Evolutionary conservation across 1,284 basidiomycete genomes (phyloP).

Genomic region (Malassezia globosa): DNA sequence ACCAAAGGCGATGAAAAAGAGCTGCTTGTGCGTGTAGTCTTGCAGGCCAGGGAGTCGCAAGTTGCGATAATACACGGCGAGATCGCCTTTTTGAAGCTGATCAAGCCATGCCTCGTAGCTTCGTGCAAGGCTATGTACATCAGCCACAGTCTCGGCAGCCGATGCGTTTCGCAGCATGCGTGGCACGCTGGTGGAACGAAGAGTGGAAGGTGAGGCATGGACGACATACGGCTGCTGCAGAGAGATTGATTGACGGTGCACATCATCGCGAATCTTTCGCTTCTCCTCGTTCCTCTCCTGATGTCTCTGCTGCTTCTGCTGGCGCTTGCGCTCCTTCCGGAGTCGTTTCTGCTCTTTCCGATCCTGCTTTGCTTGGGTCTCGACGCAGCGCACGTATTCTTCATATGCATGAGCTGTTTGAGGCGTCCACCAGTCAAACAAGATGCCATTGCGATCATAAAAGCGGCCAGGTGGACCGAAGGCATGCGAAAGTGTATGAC

Average conservation of each 20-base stretch:
- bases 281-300: too few species aligned
- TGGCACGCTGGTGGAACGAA: too few species aligned
- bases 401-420: constrained; percentile 72
- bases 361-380: too few species aligned
- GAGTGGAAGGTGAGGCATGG: too few species aligned
- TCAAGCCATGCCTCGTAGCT: constrained; percentile 47
- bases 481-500: constrained; percentile 58
- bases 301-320: too few species aligned
- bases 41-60: constrained; percentile 42
- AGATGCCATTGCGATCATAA: constrained; percentile 52
- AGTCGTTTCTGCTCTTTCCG: too few species aligned
- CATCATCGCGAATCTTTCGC: too few species aligned
- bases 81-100: constrained; percentile 22
- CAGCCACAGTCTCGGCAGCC: constrained; percentile 61
- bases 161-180: constrained; percentile 50
- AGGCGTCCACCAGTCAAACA: constrained; percentile 64
- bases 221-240: too few species aligned
- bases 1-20: constrained; percentile 47
- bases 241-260: too few species aligned
- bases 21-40: constrained; percentile 44
- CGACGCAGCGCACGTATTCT: constrained; percentile 71
- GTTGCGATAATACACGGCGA: constrained; percentile 33
- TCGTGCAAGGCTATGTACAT: constrained; percentile 48
- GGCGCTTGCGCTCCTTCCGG: too few species aligned
- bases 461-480: constrained; percentile 79